Evolutionary conservation across 2,329 filamentous ascomycete species (phyloP), one percentile per base, ranked within the genome.

Genomic region (Colletotrichum australisinense): DNA sequence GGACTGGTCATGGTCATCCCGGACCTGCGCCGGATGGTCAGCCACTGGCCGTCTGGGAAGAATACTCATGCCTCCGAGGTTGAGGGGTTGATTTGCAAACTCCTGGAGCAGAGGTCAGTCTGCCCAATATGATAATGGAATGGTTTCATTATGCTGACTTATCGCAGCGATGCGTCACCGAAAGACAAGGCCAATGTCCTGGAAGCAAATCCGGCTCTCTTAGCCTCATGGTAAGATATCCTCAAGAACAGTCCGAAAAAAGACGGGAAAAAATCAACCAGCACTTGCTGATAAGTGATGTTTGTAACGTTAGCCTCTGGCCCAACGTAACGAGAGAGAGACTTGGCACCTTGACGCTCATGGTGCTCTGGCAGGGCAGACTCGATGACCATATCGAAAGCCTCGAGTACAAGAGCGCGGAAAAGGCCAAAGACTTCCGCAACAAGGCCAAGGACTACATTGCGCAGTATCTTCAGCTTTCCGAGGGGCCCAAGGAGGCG

Each of bases 371-470:
- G 73, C 71, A 74, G 53, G 73, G 73, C 11, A 46, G 56, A 12
- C 70, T 75, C 42, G 73, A 75, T 57, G 73, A 75, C 53, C 46
- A 67, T 63, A 69, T 75, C 16, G 73, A 75, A 42, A 19, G 30
- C n/a, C 46, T 70, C n/a, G 70, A 75, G 24, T 62, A 55, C n/a
- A 12, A 60, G 32, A 60, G 59, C 46, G 53, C 52, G 24, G 59
- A 56, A 26, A 60, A 28, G 38, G 65, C 73, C 16, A 52, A 59
- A 24, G 59, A 73, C 2, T 73, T 74, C 12, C 56, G 70, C 24
- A 30, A n/a, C 53, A 64, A 57, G 12, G 55, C 49, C 24, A 73
- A 72, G 28, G 62, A 66, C 22, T 74, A 68, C 26, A 59, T 74
- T 22, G 64, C 53, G 4, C 59, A 64, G 9, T 65, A 66, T 28